Conservation (phyloP, 2,329 filamentous ascomycete genomes). For the Penicillium digitatum region DNA sequence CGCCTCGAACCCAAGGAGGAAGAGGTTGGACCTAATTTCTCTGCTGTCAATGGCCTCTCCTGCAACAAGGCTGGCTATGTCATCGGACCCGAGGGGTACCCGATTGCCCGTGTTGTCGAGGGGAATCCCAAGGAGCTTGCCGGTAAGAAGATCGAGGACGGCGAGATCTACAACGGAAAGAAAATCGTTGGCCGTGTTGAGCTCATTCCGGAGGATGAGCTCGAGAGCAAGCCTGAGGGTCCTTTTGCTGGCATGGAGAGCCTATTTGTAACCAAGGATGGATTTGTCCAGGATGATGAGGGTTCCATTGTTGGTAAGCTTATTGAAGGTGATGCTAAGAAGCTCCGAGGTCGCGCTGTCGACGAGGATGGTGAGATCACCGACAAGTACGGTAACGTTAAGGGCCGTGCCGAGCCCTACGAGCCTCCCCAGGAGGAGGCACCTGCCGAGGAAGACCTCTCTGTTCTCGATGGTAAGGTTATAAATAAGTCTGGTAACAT, state of each 20-base stretch:
- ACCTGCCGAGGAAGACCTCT: conserved; percentile 51
- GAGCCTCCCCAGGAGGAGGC: conserved; percentile 46
- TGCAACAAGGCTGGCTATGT: conserved; percentile 59
- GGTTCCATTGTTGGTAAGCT: conserved; percentile 71
- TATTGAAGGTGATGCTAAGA: conserved; percentile 66
- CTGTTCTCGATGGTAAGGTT: conserved; percentile 57
- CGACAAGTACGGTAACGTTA: conserved; percentile 67
- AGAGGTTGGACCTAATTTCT: conserved; percentile 50
- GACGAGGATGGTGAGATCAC: conserved; percentile 80
- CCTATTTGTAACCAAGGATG: conserved; percentile 55
- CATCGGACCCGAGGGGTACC: conserved; percentile 51
- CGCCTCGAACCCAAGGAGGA: conserved; percentile 40
- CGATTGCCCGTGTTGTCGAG: conserved; percentile 55
- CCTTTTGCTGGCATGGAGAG: conserved; percentile 57
- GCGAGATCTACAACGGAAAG: conserved; percentile 54
- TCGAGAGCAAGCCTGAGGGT: conserved; percentile 53
- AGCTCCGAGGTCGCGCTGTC: conserved; percentile 67
- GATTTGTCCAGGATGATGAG: conserved; percentile 68
- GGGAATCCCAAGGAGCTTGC: conserved; percentile 52
- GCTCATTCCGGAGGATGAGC: conserved; percentile 55
- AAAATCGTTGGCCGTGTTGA: conserved; percentile 56
- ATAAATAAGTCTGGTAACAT: conserved; percentile 63
- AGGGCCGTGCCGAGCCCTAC: conserved; percentile 57
- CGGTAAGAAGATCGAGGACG: conserved; percentile 55
- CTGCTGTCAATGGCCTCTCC: conserved; percentile 51